Base-by-base conservation (phyloP, 352 stramenopile genomes). In the Phytophthora pistaciae region DNA sequence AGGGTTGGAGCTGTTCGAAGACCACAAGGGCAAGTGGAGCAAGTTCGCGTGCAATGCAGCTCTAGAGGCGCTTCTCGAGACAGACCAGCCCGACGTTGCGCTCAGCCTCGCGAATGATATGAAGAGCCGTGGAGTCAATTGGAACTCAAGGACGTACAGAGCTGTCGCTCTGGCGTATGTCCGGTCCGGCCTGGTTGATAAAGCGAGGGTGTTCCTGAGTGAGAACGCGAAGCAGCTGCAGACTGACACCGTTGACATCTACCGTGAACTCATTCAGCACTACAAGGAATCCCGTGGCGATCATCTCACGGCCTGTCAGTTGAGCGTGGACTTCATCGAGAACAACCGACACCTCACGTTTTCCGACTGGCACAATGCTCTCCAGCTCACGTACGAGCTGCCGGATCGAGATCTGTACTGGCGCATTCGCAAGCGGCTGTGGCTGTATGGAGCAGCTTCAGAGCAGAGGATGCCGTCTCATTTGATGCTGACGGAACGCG, bases 351-450 rank as follows among this genome's bases (percentile, higher is more conserved):
- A 74, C 0, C 42, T 91, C 50, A 77, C 69, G 42, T 79, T 75
- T 16, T 62, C 75, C 8, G 81, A 90, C 62, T 92, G 85, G 85
- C 64, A 75, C 38, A 79, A 79, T 14, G 83, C 85, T 23, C 77
- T 92, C 5, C 67, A 64, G 16, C 68, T 74, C 42, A 56, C 85
- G 42, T 57, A 89, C 44, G 56, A 79, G 49, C 70, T 90, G 31
- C 68, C 66, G 16, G 82, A 92, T 56, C 73, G 70, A 54, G 61
- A 73, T 57, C 18, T 83, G 8, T 92, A 93, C 64, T 93, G 85
- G 85, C 82, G 80, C 58, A 84, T 93, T 68, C 85, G 85, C 68
- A 90, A 91, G 66, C 85, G 75, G 66, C 83, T 92, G 70, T 85
- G 87, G 72, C 61, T 88, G 31, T 80, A 80, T 59, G 40, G 18